phyloP scores from a whole-genome alignment of 2,329 filamentous ascomycete genomes.

The Talaromyces marneffei region DNA sequence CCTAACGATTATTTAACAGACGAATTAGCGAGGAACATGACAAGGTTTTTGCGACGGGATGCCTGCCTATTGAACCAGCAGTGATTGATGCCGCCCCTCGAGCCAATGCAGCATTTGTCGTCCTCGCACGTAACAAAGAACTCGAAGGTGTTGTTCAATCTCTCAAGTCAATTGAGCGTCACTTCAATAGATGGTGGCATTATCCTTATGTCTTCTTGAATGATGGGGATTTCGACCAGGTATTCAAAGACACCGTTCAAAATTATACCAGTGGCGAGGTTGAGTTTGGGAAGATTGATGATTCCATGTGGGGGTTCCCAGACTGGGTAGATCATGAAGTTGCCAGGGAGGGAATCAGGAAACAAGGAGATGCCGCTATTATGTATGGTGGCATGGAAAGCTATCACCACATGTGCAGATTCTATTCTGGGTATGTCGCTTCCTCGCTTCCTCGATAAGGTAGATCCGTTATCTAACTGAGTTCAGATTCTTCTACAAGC shows the following conservation, averaged over 20 bases:
- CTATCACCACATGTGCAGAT: constrained; percentile 98
- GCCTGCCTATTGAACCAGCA: constrained; percentile 64
- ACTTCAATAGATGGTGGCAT: constrained; percentile 98
- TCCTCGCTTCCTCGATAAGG: no score
- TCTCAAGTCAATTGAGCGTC: constrained; percentile 93
- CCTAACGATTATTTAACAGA: constrained; percentile 44
- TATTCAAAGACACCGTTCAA: constrained; percentile 78
- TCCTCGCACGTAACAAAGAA: constrained; percentile 93
- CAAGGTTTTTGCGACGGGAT: constrained; percentile 91
- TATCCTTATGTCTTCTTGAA: constrained; percentile 99
- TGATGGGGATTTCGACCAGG: constrained; percentile 92
- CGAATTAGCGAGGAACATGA: constrained; percentile 97
- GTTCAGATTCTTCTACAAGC: constrained; percentile 86
- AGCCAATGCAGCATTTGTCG: constrained; percentile 92
- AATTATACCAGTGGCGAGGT: constrained; percentile 86
- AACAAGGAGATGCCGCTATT: constrained; percentile 93
- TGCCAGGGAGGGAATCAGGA: constrained; percentile 89
- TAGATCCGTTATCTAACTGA: neutral
- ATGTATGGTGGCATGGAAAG: constrained; percentile 99
- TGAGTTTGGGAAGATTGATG: constrained; percentile 90
- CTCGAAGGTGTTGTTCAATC: constrained; percentile 93
- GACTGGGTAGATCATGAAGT: constrained; percentile 94
- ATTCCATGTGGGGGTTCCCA: constrained; percentile 91
- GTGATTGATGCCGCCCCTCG: constrained; percentile 68
- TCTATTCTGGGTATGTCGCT: constrained; percentile 77